Evolutionary conservation across 352 stramenopile genomes (phyloP).

Genomic region (Globisporangium abappressorium): DNA sequence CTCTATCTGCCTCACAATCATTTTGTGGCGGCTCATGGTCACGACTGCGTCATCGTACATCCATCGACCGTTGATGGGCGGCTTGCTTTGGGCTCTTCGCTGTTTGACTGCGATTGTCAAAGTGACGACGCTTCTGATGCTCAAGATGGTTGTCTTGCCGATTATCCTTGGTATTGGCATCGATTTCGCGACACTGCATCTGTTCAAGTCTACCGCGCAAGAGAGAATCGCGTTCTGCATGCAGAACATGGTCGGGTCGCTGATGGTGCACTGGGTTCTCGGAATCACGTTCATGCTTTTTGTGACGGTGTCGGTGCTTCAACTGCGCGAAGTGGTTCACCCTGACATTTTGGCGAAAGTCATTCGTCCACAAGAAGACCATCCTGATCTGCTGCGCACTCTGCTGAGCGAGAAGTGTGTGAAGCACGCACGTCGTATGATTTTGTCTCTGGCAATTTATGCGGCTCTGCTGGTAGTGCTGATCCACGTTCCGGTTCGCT

Average conservation of each 20-base stretch:
- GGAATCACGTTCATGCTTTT: conserved; percentile 98
- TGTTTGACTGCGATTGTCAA: conserved; percentile 90
- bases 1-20: conserved; percentile 81
- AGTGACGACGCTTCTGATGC: conserved; percentile 92
- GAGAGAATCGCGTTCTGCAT: conserved; percentile 82
- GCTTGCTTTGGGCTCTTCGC: conserved; percentile 72
- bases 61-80: conserved; percentile 75
- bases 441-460: conserved; percentile 92
- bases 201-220: conserved; percentile 85
- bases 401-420: conserved; percentile 91
- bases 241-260: conserved; percentile 86
- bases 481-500: conserved; percentile 82
- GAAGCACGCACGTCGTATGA: conserved; percentile 93
- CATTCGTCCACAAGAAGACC: conserved; percentile 94
- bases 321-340: conserved; percentile 94
- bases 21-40: conserved; percentile 85
- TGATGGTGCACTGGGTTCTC: conserved; percentile 96
- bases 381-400: conserved; percentile 94
- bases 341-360: conserved; percentile 88
- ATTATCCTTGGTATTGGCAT: conserved; percentile 93
- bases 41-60: conserved; percentile 82
- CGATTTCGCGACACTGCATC: conserved; percentile 88
- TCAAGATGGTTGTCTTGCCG: conserved; percentile 98
- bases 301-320: conserved; percentile 94
- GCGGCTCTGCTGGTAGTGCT: conserved; percentile 81